These are phyloP conservation scores for Glycine tomentella DNA, from an alignment of 306 rosid species.

Conservation along the genomic window DNA sequence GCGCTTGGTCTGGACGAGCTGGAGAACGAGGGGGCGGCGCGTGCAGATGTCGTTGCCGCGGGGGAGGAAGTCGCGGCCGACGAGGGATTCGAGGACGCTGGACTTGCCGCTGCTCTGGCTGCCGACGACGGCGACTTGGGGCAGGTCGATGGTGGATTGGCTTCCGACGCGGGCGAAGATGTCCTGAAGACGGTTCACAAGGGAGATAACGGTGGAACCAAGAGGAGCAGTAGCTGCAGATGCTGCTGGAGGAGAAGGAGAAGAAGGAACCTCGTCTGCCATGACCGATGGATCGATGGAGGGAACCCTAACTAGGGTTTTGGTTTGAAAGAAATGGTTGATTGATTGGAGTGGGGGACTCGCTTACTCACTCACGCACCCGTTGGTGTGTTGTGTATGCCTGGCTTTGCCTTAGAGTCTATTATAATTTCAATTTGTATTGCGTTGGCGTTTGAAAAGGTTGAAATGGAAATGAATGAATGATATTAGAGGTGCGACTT, in stretches of 20 bases:
- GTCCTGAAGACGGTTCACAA: constrained; percentile 94
- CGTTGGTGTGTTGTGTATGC: too few relatives aligned
- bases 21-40: constrained; percentile 90
- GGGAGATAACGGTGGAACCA: constrained; percentile 85
- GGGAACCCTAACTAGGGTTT: constrained; percentile 53
- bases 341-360: too few relatives aligned
- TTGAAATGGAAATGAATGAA: too few relatives aligned
- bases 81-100: constrained; percentile 95
- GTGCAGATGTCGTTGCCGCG: constrained; percentile 95
- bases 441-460: too few relatives aligned
- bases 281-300: constrained; percentile 49
- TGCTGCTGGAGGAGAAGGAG: constrained; percentile 36
- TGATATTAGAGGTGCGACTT: too few relatives aligned
- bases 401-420: too few relatives aligned
- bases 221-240: constrained; percentile 62
- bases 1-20: constrained; percentile 81
- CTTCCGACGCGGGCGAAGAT: constrained; percentile 91
- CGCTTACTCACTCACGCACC: too few relatives aligned
- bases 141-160: constrained; percentile 95
- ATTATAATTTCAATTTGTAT: too few relatives aligned
- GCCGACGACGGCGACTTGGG: constrained; percentile 97
- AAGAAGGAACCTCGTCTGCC: constrained; percentile 69
- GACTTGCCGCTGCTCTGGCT: constrained; percentile 99
- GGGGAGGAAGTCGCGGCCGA: constrained; percentile 96
- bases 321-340: neutral